These are phyloP conservation scores for Trametes sanguinea DNA, from an alignment of 768 basidiomycete species.

Conservation along the genomic window DNA sequence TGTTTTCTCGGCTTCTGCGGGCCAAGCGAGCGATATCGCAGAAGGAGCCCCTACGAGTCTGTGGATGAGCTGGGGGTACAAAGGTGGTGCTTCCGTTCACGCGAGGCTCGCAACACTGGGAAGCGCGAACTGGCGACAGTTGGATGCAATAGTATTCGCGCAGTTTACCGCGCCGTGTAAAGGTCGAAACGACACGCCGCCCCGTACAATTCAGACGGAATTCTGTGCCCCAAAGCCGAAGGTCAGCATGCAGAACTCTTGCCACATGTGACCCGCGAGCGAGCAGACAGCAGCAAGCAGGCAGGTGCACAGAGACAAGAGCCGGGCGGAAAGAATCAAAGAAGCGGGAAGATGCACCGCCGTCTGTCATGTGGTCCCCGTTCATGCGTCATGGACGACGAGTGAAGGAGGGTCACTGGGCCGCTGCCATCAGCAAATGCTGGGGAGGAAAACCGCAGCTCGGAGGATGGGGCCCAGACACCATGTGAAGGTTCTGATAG, in stretches of 20 bases:
- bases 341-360: not conserved
- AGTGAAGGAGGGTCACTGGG: not conserved
- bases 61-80: too few species aligned
- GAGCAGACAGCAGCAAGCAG: too few species aligned
- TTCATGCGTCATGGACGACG: conserved; percentile 6
- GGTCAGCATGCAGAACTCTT: too few species aligned
- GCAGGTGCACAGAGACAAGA: not conserved
- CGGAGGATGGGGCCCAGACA: too few species aligned
- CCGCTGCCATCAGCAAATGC: not conserved
- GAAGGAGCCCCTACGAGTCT: not conserved
- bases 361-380: conserved; percentile 4
- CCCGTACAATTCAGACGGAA: too few species aligned
- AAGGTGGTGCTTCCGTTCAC: conserved; percentile 2
- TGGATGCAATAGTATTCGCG: not conserved
- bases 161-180: not conserved
- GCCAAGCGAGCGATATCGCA: not conserved
- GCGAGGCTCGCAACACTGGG: conserved; percentile 7
- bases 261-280: too few species aligned
- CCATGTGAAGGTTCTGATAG: too few species aligned
- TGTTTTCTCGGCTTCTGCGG: not conserved
- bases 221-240: too few species aligned
- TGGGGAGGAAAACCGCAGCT: not conserved
- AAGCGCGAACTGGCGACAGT: not conserved
- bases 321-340: not conserved
- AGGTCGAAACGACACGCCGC: too few species aligned